Evolutionary conservation across 2,329 filamentous ascomycete genomes (phyloP).

Genomic region (Lasiodiplodia gonubiensis): DNA sequence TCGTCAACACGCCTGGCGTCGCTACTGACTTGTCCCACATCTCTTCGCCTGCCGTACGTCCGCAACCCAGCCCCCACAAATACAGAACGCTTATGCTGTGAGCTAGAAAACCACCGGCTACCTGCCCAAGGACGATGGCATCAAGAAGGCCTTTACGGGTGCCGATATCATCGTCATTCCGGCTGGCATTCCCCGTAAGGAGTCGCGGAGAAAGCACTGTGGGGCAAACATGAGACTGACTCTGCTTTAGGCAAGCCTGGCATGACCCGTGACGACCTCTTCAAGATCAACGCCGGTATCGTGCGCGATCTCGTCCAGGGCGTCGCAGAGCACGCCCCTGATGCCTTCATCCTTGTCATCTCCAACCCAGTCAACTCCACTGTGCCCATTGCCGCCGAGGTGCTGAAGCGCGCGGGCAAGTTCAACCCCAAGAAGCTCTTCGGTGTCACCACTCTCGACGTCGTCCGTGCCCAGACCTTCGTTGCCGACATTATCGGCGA

Average conservation of each 20-base stretch:
- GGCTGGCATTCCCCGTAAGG: conserved; percentile 92
- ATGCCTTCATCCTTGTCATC: conserved; percentile 95
- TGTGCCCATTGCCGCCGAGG: conserved; percentile 95
- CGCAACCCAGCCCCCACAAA: background rate
- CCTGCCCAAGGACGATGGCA: conserved; percentile 81
- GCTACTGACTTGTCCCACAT: conserved; percentile 97
- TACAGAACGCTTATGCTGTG: conserved; percentile 4
- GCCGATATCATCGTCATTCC: conserved; percentile 97
- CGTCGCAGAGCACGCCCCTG: conserved; percentile 84
- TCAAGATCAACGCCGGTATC: conserved; percentile 99
- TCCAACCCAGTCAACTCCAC: conserved; percentile 99
- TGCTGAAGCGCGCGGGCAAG: conserved; percentile 89
- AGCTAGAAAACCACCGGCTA: conserved; percentile 81
- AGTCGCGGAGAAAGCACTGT: background rate
- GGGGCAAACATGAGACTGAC: conserved; percentile 12
- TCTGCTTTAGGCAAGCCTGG: conserved; percentile 84
- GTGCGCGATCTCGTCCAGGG: conserved; percentile 92
- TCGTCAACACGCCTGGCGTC: conserved; percentile 97
- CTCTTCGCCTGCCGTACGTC: conserved; percentile 78
- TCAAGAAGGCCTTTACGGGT: conserved; percentile 87
- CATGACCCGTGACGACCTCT: conserved; percentile 99
- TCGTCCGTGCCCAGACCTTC: conserved; percentile 97
- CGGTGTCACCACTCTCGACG: conserved; percentile 97
- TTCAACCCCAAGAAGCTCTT: conserved; percentile 97
- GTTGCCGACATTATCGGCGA: conserved; percentile 83